Evolutionary conservation across 108 stramenopile genomes (phyloP).

Genomic region (Fistulifera pelliculosa): DNA sequence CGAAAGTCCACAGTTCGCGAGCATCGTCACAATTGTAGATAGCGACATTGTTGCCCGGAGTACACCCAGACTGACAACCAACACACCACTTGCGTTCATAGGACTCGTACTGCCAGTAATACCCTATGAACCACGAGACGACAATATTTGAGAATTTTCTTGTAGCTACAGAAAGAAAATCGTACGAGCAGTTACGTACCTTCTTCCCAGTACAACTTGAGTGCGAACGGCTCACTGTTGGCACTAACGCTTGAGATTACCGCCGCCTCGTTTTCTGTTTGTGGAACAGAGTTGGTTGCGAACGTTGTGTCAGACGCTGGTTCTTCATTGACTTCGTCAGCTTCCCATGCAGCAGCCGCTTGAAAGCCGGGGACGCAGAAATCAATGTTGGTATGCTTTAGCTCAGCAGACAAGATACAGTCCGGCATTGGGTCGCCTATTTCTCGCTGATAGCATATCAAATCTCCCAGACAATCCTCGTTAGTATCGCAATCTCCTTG

Average conservation of each 20-base stretch:
- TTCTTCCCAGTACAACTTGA: slow-evolving; percentile 46
- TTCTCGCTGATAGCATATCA: slow-evolving; percentile 34
- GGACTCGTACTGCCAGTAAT: slow-evolving; percentile 52
- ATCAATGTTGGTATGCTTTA: too few species aligned
- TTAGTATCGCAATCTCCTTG: slow-evolving; percentile 33
- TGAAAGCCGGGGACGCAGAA: too few species aligned
- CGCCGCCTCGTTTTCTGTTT: too few species aligned
- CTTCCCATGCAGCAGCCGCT: too few species aligned
- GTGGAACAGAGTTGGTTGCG: too few species aligned
- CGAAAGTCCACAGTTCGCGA: too few species aligned
- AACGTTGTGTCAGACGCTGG: too few species aligned
- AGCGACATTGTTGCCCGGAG: background rate
- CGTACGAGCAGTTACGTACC: slow-evolving; percentile 33
- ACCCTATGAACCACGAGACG: slow-evolving; percentile 36
- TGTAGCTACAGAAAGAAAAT: too few species aligned
- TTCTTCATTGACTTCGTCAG: too few species aligned
- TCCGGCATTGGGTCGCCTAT: slow-evolving; percentile 10
- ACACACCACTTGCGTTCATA: slow-evolving; percentile 44
- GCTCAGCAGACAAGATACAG: too few species aligned
- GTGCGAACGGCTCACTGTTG: slow-evolving; percentile 13
- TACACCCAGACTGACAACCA: slow-evolving; percentile 14
- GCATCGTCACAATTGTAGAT: background rate
- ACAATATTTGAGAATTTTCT: slow-evolving; percentile 23
- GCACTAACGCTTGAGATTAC: too few species aligned
- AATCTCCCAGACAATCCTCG: slow-evolving; percentile 17